Evolutionary conservation across 2,329 filamentous ascomycete genomes (phyloP), one percentile per base, ranked within the genome.

Genomic region (Fusarium napiforme): DNA sequence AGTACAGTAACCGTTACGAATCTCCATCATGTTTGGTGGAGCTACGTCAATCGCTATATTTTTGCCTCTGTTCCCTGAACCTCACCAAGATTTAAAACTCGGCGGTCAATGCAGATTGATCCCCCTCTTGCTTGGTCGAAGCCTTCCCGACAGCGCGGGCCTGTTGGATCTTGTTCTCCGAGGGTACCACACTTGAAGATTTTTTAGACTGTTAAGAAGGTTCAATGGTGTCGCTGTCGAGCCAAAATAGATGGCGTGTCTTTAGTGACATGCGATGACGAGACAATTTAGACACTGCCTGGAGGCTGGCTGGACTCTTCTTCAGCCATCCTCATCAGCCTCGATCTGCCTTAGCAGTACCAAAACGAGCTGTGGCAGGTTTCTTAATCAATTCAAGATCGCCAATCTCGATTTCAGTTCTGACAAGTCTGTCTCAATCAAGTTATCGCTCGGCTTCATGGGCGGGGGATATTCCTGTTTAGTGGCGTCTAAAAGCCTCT

Each of bases 341-440:
- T 65, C 71, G 65, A 75, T 75, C 56, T 40, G 58, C 65, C 61
- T 59, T 67, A 67, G 61, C 19, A 58, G 58, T 42, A 14, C 64
- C 46, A 65, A 45, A 61, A 40, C 39, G 39, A 69, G 39, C 47
- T 60, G 32, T 60, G 56, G 59, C 67, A 57, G 71, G 60, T 64
- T 69, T 68, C 37, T 49, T 60, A 32, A 53, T 64, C 49, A 72
- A 70, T 55, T 63, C 62, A 72, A 60, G 63, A 72, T 75, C 69
- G 75, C 53, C 73, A 75, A 75, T 78, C 75, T 72, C 76, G 72
- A 77, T 77, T 71, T 67, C 52, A 58, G 26, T 49, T 21, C 45
- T 34, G 55, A 47, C 56, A 68, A 63, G 65, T 67, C 65, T 62
- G 68, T 69, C 56, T 71, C 56, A 66, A 67, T 60, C 66, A 67